Percentiles rank a stretch among this genome's conserved stretches.
Evolutionary conservation across 495 filamentous ascomycete species (phyloP).

Genomic region (Lophiotrema nucula): DNA sequence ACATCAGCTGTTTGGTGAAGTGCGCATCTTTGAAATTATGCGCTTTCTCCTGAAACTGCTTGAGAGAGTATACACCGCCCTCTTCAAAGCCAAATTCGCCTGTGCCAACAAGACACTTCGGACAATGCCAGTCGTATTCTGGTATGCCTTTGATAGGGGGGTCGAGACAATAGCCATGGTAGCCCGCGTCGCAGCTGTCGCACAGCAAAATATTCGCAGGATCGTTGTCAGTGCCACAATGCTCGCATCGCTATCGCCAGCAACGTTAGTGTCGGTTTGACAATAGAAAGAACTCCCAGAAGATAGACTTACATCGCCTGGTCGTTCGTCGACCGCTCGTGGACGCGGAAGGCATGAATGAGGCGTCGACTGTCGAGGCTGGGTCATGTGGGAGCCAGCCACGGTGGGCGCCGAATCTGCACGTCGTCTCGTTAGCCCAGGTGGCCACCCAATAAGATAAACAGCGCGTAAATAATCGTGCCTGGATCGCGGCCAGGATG

Average conservation of each 20-base stretch:
- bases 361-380: slow-evolving; percentile 78
- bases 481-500: slow-evolving; percentile 28
- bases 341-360: slow-evolving; percentile 55
- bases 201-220: slow-evolving; percentile 69
- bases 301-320: slow-evolving; percentile 66
- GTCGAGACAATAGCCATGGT: slow-evolving; percentile 86
- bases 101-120: slow-evolving; percentile 91
- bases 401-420: slow-evolving; percentile 83
- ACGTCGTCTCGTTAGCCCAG: slow-evolving; percentile 43
- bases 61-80: slow-evolving; percentile 91
- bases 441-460: slow-evolving; percentile 19
- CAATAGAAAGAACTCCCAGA: background rate
- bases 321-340: slow-evolving; percentile 56
- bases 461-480: slow-evolving; percentile 27
- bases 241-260: slow-evolving; percentile 82
- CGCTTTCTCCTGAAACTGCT: slow-evolving; percentile 95
- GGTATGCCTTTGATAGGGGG: slow-evolving; percentile 75
- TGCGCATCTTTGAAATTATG: slow-evolving; percentile 90
- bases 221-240: slow-evolving; percentile 83
- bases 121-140: slow-evolving; percentile 94
- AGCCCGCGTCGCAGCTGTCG: slow-evolving; percentile 87
- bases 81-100: slow-evolving; percentile 98
- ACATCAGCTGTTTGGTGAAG: slow-evolving; percentile 87
- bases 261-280: background rate
- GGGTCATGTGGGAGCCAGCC: slow-evolving; percentile 93